These are phyloP conservation scores for Phaeosphaeria sp. DNA, from an alignment of 2,329 filamentous ascomycete species.

Conservation along the genomic window DNA sequence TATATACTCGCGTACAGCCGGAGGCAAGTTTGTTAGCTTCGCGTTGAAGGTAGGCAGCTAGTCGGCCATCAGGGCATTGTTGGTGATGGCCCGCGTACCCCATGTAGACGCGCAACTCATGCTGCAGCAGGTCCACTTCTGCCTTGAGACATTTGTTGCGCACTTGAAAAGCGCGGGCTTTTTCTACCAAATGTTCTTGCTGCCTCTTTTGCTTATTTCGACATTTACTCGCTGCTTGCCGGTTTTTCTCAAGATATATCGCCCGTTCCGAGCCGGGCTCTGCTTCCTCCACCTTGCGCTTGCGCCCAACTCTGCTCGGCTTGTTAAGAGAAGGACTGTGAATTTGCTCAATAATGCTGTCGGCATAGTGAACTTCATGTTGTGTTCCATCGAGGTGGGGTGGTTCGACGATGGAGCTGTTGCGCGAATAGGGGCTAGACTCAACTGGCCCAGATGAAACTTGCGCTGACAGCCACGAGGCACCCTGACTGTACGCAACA, in stretches of 20 bases:
- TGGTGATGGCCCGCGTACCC: constrained; percentile 31
- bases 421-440: neutral
- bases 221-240: constrained; percentile 75
- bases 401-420: neutral
- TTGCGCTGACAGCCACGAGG: neutral
- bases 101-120: constrained; percentile 31
- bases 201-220: constrained; percentile 69
- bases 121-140: constrained; percentile 33
- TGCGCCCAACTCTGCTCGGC: constrained; percentile 7
- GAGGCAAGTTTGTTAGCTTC: constrained; percentile 31
- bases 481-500: neutral
- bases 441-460: neutral
- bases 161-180: constrained; percentile 41
- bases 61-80: constrained; percentile 31
- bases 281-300: constrained; percentile 24
- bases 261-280: constrained; percentile 37
- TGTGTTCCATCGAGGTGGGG: neutral
- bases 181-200: constrained; percentile 57
- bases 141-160: constrained; percentile 38
- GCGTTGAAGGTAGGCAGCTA: constrained; percentile 33
- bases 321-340: neutral
- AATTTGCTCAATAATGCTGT: neutral
- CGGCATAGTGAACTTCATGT: neutral
- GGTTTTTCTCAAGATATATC: constrained; percentile 68
- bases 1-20: neutral